Evolutionary conservation across 768 basidiomycete genomes (phyloP).

Genomic region (Mycena venus): DNA sequence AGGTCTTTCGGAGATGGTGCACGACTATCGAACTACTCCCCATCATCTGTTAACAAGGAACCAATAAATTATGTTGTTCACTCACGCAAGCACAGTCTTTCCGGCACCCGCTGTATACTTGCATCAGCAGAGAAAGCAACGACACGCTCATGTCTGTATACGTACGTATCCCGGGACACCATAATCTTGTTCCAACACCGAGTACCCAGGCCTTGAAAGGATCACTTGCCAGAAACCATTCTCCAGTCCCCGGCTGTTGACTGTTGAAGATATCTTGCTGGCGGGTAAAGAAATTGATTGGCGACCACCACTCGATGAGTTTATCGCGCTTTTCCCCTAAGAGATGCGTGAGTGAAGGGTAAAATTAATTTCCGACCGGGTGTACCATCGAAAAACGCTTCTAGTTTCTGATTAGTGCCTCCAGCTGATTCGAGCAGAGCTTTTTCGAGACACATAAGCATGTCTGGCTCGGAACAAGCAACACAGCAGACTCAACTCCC

Average conservation of each 20-base stretch:
- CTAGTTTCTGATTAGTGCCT: not conserved
- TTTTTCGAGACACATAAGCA: not conserved
- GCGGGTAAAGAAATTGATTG: constrained; percentile 8
- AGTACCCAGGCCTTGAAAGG: not conserved
- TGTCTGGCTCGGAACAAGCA: no score
- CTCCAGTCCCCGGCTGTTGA: constrained; percentile 6
- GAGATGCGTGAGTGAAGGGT: not conserved
- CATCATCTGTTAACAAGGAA: not conserved
- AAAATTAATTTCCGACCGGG: not conserved
- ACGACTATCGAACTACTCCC: not conserved
- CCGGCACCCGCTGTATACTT: constrained; percentile 11
- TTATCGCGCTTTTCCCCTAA: not conserved
- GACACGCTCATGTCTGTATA: not conserved
- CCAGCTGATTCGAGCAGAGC: not conserved
- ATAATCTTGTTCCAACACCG: not conserved
- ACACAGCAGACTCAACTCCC: not conserved
- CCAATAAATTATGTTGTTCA: no score
- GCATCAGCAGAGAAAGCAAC: not conserved
- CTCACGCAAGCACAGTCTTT: constrained; percentile 17
- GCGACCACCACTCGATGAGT: constrained; percentile 9
- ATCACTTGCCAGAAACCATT: not conserved
- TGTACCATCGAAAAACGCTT: not conserved
- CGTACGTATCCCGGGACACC: constrained; percentile 21
- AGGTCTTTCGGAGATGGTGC: not conserved
- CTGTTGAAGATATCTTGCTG: constrained; percentile 5